Conservation (phyloP, 768 basidiomycete genomes). For the Collybiopsis confluens region DNA sequence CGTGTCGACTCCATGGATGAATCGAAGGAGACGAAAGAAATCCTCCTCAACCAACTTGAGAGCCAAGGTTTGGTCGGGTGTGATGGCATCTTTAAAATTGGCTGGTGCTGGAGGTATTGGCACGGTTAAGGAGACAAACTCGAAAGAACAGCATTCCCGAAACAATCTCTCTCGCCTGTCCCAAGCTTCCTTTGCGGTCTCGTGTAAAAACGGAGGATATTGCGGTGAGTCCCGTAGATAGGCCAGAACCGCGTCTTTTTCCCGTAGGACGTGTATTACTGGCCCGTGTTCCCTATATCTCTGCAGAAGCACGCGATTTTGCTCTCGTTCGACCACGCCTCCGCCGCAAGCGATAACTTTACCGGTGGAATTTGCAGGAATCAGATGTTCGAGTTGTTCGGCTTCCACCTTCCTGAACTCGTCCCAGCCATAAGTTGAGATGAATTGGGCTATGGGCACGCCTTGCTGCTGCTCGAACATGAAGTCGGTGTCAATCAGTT, state of each 20-base stretch:
- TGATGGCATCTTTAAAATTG: constrained; percentile 13
- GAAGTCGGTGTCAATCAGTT: constrained; percentile 61
- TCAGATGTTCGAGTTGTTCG: constrained; percentile 49
- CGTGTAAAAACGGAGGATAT: constrained; percentile 63
- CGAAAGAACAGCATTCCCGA: constrained; percentile 57
- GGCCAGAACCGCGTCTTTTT: constrained; percentile 60
- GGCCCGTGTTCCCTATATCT: constrained; percentile 47
- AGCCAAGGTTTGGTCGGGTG: constrained; percentile 15
- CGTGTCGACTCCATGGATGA: constrained; percentile 55
- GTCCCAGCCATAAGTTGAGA: constrained; percentile 59
- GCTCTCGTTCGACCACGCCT: constrained; percentile 68
- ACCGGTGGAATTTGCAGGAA: constrained; percentile 42
- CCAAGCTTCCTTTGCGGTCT: constrained; percentile 63
- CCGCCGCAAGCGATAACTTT: constrained; percentile 74
- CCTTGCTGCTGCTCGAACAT: constrained; percentile 48
- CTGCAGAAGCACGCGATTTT: constrained; percentile 54
- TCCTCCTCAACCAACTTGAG: constrained; percentile 40
- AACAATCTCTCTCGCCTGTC: constrained; percentile 61
- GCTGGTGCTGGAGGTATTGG: constrained; percentile 17
- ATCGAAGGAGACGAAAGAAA: constrained; percentile 63
- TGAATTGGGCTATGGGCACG: constrained; percentile 50
- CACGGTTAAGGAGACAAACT: constrained; percentile 59
- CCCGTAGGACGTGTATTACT: constrained; percentile 73
- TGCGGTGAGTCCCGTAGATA: constrained; percentile 57
- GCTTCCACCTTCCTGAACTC: constrained; percentile 71